phyloP scores from a whole-genome alignment of 345 rosid species.

The Mangifera indica region DNA sequence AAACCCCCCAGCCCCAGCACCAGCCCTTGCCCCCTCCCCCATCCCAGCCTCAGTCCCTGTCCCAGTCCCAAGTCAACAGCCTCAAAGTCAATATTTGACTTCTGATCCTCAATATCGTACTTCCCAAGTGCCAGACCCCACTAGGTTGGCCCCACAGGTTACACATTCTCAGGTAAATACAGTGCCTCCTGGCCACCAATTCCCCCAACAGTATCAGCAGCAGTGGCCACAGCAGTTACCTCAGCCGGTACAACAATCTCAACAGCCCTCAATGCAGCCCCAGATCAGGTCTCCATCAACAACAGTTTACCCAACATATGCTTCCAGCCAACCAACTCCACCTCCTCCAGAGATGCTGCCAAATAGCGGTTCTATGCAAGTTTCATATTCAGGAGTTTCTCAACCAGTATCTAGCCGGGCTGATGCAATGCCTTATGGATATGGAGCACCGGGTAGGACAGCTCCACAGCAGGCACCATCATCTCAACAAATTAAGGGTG shows the following conservation, averaged over 20 bases:
- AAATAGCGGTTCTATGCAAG: constrained; percentile 70
- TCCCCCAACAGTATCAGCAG: constrained; percentile 69
- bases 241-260: constrained; percentile 48
- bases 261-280: constrained; percentile 51
- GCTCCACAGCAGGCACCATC: constrained; percentile 56
- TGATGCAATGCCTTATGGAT: constrained; percentile 66
- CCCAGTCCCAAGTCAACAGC: constrained; percentile 34
- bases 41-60: neutral
- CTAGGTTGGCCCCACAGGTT: constrained; percentile 59
- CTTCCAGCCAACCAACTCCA: constrained; percentile 56
- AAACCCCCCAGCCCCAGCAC: constrained; percentile 42
- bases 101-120: constrained; percentile 67
- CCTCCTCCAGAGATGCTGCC: constrained; percentile 57
- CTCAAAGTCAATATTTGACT: constrained; percentile 52
- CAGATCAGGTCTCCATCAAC: constrained; percentile 68
- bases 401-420: constrained; percentile 57
- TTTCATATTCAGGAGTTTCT: constrained; percentile 68
- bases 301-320: constrained; percentile 60
- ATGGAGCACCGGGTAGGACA: constrained; percentile 52
- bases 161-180: constrained; percentile 58
- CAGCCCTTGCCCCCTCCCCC: constrained; percentile 31
- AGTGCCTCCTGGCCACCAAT: constrained; percentile 41
- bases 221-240: constrained; percentile 69
- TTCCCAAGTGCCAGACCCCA: constrained; percentile 58
- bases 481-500: constrained; percentile 66